Evolutionary conservation across 176 grass and related monocot genomes (phyloP).

Genomic region (Musa acuminata): DNA sequence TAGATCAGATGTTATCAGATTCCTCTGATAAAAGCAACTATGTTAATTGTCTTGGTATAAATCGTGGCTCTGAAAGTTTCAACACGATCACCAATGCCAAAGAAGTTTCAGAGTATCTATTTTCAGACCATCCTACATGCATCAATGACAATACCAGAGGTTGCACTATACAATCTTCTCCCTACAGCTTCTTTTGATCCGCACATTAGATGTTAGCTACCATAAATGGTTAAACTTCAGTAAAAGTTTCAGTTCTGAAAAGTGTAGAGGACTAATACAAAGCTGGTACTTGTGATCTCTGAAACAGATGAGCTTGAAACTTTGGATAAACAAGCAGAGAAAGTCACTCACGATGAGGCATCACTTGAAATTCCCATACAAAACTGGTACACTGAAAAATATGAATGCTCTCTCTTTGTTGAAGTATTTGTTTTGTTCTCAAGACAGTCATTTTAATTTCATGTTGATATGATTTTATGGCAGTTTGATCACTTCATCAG

Average conservation of each 20-base stretch:
- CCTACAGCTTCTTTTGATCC: neutral
- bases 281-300: slow-evolving; percentile 4
- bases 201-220: neutral
- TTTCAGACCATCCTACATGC: neutral
- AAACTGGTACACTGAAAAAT: slow-evolving; percentile 29
- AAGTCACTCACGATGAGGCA: slow-evolving; percentile 13
- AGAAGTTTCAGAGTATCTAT: neutral
- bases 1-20: slow-evolving; percentile 2
- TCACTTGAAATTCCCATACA: slow-evolving; percentile 26
- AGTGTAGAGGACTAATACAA: neutral
- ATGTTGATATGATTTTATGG: slow-evolving; percentile 26
- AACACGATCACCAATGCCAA: neutral
- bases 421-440: slow-evolving; percentile 1
- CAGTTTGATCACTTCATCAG: slow-evolving; percentile 32
- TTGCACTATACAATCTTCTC: neutral
- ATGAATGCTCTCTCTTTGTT: slow-evolving; percentile 9
- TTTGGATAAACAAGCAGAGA: slow-evolving; percentile 25
- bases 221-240: neutral
- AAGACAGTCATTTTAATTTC: slow-evolving; percentile 7
- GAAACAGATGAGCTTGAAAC: slow-evolving; percentile 26
- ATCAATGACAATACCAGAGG: neutral
- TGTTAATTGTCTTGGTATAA: neutral
- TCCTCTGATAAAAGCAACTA: slow-evolving; percentile 8
- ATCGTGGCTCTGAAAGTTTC: neutral
- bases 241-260: neutral